phyloP scores from a whole-genome alignment of 2,329 filamentous ascomycete species.

The Teratosphaeria nubilosa region DNA sequence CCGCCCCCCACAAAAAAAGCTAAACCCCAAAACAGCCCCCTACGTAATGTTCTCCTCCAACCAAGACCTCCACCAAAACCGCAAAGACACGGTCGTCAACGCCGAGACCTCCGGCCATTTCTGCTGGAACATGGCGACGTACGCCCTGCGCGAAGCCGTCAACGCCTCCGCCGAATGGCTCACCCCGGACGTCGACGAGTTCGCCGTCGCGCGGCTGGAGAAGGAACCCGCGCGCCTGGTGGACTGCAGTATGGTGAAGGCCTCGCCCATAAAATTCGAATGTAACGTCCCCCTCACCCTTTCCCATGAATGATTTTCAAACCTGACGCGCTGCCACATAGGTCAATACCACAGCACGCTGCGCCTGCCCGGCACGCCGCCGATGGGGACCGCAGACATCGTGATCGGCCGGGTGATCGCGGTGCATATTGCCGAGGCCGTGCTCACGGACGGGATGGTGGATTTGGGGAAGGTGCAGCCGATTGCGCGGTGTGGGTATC shows the following conservation, averaged over 20 bases:
- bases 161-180: slow-evolving; percentile 46
- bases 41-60: slow-evolving; percentile 54
- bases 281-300: slow-evolving; percentile 30
- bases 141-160: slow-evolving; percentile 44
- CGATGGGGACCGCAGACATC: slow-evolving; percentile 48
- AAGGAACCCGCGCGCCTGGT: slow-evolving; percentile 36
- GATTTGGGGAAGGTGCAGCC: slow-evolving; percentile 48
- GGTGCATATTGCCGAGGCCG: slow-evolving; percentile 47
- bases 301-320: too few species aligned
- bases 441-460: slow-evolving; percentile 45
- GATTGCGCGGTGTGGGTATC: slow-evolving; percentile 52
- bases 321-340: too few species aligned
- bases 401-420: slow-evolving; percentile 49
- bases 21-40: slow-evolving; percentile 30
- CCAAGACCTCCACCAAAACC: slow-evolving; percentile 36
- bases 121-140: slow-evolving; percentile 52
- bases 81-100: slow-evolving; percentile 51
- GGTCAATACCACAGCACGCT: slow-evolving; percentile 43
- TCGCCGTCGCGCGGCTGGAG: slow-evolving; percentile 38
- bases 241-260: slow-evolving; percentile 43
- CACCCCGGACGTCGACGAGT: slow-evolving; percentile 44
- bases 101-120: slow-evolving; percentile 47
- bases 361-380: slow-evolving; percentile 45
- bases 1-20: neutral
- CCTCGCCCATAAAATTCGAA: slow-evolving; percentile 49